Base-by-base conservation (phyloP, 768 basidiomycete genomes). In the Mrakia gelida region DNA sequence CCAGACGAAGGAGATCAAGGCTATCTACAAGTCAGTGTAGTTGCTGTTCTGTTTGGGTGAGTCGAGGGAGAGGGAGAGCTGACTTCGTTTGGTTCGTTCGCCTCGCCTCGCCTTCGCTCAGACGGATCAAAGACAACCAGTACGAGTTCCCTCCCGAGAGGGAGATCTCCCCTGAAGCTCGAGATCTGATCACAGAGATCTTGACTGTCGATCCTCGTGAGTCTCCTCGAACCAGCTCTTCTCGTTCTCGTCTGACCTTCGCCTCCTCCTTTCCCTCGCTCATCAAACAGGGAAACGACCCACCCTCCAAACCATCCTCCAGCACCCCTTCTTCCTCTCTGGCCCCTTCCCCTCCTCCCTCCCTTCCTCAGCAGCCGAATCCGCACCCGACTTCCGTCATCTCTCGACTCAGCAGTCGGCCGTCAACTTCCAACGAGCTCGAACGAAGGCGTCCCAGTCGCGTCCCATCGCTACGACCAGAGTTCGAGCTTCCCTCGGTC, bases 1-100 rank as follows among this genome's bases (percentile, higher is more conserved):
- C 87, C 97, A 99, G 84, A 98, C 95, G 23, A 95, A 97, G 83
- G 95, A 98, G 73, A 94, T 98, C 82, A 97, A 98, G 85, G 90
- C 90, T 16, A 98, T 98, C 79, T 97, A 98, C 86, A 91, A 94
- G 92, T 92, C 11, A 73, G 73, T 61, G 45, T 11, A 0, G 49
- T n/a, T n/a, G n/a, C n/a, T n/a, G n/a, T n/a, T n/a, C n/a, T n/a
- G n/a, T n/a, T n/a, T n/a, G n/a, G n/a, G n/a, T n/a, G n/a, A n/a
- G n/a, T n/a, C n/a, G n/a, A n/a, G n/a, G n/a, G n/a, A n/a, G n/a
- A n/a, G n/a, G n/a, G 26, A 26, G 28, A 72, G 49, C 49, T 72
- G 43, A 72, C 41, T 18, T 49, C 38, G 4, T 28, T 1, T 2
- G 2, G 32, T 52, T 28, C 45, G 13, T 41, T 76, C 41, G n/a